Evolutionary conservation across 2,329 filamentous ascomycete genomes (phyloP).

Genomic region (Arthrobotrys conoides): DNA sequence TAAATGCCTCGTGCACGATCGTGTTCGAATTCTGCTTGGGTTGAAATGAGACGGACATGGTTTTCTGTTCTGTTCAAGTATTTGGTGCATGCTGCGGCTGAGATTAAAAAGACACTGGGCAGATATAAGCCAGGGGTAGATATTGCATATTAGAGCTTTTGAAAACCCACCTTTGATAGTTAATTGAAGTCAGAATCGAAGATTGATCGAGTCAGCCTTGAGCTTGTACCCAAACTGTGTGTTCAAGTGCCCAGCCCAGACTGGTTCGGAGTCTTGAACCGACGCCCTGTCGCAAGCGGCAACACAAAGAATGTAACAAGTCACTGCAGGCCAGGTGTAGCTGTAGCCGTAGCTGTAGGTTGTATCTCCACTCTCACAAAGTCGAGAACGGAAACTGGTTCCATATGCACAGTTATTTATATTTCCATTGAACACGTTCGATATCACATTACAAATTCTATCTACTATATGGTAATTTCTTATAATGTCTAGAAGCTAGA

Average conservation of each 20-base stretch:
- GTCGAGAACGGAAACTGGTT: neutral
- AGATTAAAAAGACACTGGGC: neutral
- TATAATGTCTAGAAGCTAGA: too few species aligned
- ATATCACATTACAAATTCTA: too few species aligned
- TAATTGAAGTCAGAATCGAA: neutral
- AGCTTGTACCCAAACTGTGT: neutral
- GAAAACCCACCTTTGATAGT: neutral
- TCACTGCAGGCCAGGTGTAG: too few species aligned
- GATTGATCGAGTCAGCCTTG: neutral
- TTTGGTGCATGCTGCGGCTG: neutral
- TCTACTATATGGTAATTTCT: too few species aligned
- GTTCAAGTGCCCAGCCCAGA: neutral
- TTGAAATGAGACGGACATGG: neutral
- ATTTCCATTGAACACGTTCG: too few species aligned
- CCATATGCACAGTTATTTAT: too few species aligned
- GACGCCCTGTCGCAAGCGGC: neutral
- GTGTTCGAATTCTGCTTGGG: constrained; percentile 2
- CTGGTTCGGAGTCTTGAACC: neutral
- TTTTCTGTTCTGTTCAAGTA: neutral
- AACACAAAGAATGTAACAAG: constrained; percentile 11
- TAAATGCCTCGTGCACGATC: constrained; percentile 13
- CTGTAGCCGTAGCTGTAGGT: too few species aligned
- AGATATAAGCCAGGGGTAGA: neutral
- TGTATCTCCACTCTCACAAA: neutral
- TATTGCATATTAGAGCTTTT: too few species aligned